A percentile compares a stretch with the other conserved stretches of the same genome.
Conservation (phyloP, 768 basidiomycete species). For the Hygrocybe coccinea region DNA sequence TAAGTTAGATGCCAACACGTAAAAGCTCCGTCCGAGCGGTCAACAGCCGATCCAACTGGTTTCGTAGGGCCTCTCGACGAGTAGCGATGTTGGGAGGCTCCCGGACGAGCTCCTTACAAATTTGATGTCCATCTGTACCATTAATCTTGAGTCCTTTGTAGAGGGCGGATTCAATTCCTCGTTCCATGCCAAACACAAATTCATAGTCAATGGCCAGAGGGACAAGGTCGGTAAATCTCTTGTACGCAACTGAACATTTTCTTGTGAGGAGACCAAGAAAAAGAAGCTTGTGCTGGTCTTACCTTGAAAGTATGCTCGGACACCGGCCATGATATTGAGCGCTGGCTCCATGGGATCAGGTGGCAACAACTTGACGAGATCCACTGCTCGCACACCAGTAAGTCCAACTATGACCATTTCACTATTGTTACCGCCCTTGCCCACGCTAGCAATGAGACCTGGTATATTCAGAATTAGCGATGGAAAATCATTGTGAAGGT, state of each 20-base stretch:
- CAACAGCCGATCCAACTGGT: slow-evolving; percentile 51
- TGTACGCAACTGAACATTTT: slow-evolving; percentile 48
- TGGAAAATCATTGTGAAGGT: background rate
- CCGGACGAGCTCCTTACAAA: slow-evolving; percentile 49
- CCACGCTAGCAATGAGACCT: slow-evolving; percentile 59
- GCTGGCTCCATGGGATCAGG: slow-evolving; percentile 52
- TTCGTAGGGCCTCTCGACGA: slow-evolving; percentile 43
- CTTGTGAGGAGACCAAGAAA: slow-evolving; percentile 3
- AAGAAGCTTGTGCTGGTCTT: slow-evolving; percentile 5
- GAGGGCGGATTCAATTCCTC: slow-evolving; percentile 43
- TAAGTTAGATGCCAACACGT: too few species aligned
- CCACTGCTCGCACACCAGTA: slow-evolving; percentile 32
- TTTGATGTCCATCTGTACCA: slow-evolving; percentile 39
- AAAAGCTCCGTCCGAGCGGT: too few species aligned
- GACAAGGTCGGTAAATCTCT: slow-evolving; percentile 54
- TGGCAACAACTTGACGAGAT: slow-evolving; percentile 48
- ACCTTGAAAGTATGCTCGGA: slow-evolving; percentile 76
- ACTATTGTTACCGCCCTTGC: slow-evolving; percentile 41
- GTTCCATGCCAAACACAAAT: slow-evolving; percentile 49
- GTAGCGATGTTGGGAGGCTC: slow-evolving; percentile 44
- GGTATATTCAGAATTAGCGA: background rate
- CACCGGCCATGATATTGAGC: slow-evolving; percentile 63
- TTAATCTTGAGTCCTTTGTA: slow-evolving; percentile 49
- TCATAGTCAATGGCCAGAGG: slow-evolving; percentile 54
- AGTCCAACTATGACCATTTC: slow-evolving; percentile 59